Evolutionary conservation across 2,329 filamentous ascomycete genomes (phyloP), one percentile per base, ranked within the genome.

Genomic region (Arthrobotrys pseudoclavata): DNA sequence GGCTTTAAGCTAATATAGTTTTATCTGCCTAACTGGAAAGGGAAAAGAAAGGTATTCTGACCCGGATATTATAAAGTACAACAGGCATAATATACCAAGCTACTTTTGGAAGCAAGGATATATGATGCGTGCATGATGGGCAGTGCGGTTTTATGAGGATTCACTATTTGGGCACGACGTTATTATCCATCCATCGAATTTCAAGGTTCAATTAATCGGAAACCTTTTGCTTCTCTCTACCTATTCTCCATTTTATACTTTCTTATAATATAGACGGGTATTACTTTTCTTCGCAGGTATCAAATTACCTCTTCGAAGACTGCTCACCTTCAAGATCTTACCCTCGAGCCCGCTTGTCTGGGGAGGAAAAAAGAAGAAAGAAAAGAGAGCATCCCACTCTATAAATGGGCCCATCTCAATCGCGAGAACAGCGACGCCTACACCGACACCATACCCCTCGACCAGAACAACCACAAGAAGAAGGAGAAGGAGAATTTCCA

Each of bases 331-430:
- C 3, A 34, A 34, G 3, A 29, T 29, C 29, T 7, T 29, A 34
- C 31, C 12, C 29, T 7, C 29, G n/a, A n/a, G n/a, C n/a, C n/a
- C n/a, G n/a, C n/a, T n/a, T n/a, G n/a, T n/a, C 29, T 29, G 4
- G 40, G 18, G 2, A 22, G 6, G 20, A 18, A 47, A 18, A 22
- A 22, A 18, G 42, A 47, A 47, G 18, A 47, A 40, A n/a, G 10
- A 37, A 13, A 37, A 37, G 2, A 40, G 37, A 40, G 37, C 12
- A 40, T 40, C 37, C 42, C 20, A 45, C 29, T 62, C n/a, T 67
- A 40, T 40, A 40, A 40, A 77, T 77, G 72, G 72, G 72, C 37
- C 66, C 72, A 34, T 60, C 72, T 18, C 67, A 70, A 22, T 77
- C 72, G 45, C 57, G 72, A 61, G 72, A 77, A 66, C 64, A 55